phyloP scores from a whole-genome alignment of 352 stramenopile genomes.

The Thalassiosira mediterranea region DNA sequence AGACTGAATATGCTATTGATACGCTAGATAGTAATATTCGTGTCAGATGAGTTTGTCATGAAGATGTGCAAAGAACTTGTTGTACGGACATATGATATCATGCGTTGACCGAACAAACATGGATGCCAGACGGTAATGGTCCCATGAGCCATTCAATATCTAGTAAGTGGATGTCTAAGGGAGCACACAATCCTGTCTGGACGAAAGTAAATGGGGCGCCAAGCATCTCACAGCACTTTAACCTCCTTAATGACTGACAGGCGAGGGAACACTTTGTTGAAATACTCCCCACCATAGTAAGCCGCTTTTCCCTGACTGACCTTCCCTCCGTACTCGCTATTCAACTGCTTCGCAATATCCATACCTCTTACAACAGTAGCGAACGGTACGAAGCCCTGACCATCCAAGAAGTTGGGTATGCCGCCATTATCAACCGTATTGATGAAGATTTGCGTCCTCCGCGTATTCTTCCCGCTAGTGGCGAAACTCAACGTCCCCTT shows the following conservation, averaged over 20 bases:
- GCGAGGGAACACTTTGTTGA: conserved; percentile 28
- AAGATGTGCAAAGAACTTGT: no score
- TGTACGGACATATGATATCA: no score
- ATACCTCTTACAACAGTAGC: conserved; percentile 68
- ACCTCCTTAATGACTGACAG: conserved; percentile 28
- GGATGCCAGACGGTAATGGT: no score
- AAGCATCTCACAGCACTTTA: conserved; percentile 21
- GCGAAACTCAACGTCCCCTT: conserved; percentile 79
- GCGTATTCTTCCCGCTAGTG: conserved; percentile 73
- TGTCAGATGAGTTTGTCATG: no score
- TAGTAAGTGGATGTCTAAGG: no score
- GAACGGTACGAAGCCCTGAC: conserved; percentile 78
- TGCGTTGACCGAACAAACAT: no score
- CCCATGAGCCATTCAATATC: no score
- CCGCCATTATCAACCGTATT: conserved; percentile 70
- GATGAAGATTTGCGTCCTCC: conserved; percentile 84
- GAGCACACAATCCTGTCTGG: no score
- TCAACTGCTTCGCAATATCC: conserved; percentile 27
- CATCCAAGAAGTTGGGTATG: conserved; percentile 63
- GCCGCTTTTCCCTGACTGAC: conserved; percentile 40
- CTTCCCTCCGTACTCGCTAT: conserved; percentile 25
- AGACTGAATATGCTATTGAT: no score
- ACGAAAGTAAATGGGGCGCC: no score
- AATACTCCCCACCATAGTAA: conserved; percentile 38
- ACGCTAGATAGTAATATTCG: no score